Evolutionary conservation across 2,329 filamentous ascomycete genomes (phyloP), one percentile per base, ranked within the genome.

Genomic region (Colletotrichum liaoningense): DNA sequence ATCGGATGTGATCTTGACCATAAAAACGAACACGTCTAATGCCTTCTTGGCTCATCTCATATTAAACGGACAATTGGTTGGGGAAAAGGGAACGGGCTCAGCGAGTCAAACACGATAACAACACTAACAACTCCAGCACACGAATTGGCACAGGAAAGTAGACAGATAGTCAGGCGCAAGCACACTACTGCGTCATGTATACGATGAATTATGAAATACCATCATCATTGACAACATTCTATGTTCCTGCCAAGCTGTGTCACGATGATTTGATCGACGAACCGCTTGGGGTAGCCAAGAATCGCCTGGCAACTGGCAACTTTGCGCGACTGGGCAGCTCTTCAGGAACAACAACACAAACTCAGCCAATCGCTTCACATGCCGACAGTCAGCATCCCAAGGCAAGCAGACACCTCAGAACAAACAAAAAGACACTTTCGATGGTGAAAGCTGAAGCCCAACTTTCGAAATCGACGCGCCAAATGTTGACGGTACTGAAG

Each of bases 151-250:
- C 5, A n/a, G 19, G 0, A 52, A 24, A 16, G 60, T 42, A 5
- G 33, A 30, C 9, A 12, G 19, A 35, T 12, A 16, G 11, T 2
- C 7, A 33, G n/a, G 56, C 49, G n/a, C 60, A 35, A 63, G 24
- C 8, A 63, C 22, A 24, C 24, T 33, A 14, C 28, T 24, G 60
- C 19, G 22, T n/a, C 46, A 54, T 54, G 46, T 26, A 30, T 16
- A 63, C n/a, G 4, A 63, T 63, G n/a, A 54, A n/a, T 35, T 24
- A 63, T 54, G 59, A 52, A 54, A 22, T 35, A 35, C 12, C 28
- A 12, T 5, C 12, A 4, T 33, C 16, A 4, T 24, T 12, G 7
- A n/a, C n/a, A 16, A 5, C 1, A 22, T 2, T 4, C 0, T 2
- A 2, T 11, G 3, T 14, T 7, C 4, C 5, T 52, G 46, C 28